Evolutionary conservation across 1,139 yeast genomes (phyloP).

Genomic region (Geotrichum aggregatum): DNA sequence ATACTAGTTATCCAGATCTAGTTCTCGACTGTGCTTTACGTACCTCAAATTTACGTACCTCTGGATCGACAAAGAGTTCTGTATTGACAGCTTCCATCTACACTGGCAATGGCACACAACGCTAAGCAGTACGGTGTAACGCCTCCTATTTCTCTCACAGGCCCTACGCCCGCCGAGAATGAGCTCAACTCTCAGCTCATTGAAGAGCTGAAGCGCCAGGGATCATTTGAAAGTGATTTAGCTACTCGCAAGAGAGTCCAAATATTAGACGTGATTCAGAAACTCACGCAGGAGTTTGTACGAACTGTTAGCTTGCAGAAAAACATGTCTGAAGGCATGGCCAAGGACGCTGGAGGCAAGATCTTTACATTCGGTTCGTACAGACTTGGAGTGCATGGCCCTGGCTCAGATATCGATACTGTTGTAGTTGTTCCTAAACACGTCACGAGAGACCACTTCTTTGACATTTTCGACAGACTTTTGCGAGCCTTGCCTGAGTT

Average conservation of each 20-base stretch:
- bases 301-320: slow-evolving; percentile 69
- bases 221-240: slow-evolving; percentile 81
- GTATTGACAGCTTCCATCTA: too few relatives aligned
- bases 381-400: slow-evolving; percentile 92
- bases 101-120: too few relatives aligned
- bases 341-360: slow-evolving; percentile 94
- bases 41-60: too few relatives aligned
- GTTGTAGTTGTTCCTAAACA: slow-evolving; percentile 94
- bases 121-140: slow-evolving; percentile 61
- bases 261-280: slow-evolving; percentile 66
- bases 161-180: slow-evolving; percentile 79
- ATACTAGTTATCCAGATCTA: too few relatives aligned
- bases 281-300: slow-evolving; percentile 74
- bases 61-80: too few relatives aligned
- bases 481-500: slow-evolving; percentile 69
- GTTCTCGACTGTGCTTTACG: too few relatives aligned
- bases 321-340: slow-evolving; percentile 97
- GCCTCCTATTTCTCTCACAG: slow-evolving; percentile 77
- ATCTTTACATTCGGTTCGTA: slow-evolving; percentile 93
- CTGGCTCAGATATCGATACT: slow-evolving; percentile 97
- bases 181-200: slow-evolving; percentile 69
- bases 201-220: slow-evolving; percentile 72
- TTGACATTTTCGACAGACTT: slow-evolving; percentile 66
- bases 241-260: slow-evolving; percentile 76
- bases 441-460: slow-evolving; percentile 85